These are phyloP conservation scores for Pseudogymnoascus sp. DNA, from an alignment of 2,329 filamentous ascomycete genomes.

Conservation along the genomic window DNA sequence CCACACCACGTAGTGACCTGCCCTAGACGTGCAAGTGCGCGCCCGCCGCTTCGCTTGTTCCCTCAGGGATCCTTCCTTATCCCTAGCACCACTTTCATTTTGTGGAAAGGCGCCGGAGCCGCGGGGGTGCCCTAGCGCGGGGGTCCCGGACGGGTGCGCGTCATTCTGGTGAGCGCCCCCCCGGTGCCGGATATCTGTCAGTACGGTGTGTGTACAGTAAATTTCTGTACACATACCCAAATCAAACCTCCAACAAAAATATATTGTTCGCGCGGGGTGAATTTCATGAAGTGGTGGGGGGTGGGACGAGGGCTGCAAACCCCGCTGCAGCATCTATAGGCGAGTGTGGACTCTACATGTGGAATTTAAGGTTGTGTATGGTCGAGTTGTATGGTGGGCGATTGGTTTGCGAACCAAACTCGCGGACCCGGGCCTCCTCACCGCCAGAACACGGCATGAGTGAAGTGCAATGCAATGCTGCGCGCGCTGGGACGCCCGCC, in stretches of 20 bases:
- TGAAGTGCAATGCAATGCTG: not conserved
- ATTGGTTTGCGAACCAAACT: not conserved
- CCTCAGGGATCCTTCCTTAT: not conserved
- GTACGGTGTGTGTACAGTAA: not conserved
- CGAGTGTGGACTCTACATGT: not conserved
- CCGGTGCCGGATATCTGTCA: not conserved
- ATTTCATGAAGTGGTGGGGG: not conserved
- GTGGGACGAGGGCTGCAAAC: not conserved
- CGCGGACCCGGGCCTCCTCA: not conserved
- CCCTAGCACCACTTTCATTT: not conserved
- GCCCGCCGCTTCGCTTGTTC: not conserved
- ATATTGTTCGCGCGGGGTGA: not conserved
- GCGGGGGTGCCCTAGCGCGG: not conserved
- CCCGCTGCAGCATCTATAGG: not conserved
- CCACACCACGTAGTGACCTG: not conserved
- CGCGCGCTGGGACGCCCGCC: not conserved
- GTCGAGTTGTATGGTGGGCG: not conserved
- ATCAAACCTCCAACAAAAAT: not conserved
- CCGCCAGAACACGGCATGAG: not conserved
- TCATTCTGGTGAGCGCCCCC: not conserved
- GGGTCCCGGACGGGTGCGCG: not conserved
- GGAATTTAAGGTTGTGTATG: conserved; percentile 3
- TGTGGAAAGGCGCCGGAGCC: not conserved
- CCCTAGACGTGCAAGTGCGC: not conserved
- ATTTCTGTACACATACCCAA: not conserved